Evolutionary conservation across 768 basidiomycete genomes (phyloP), one percentile per base, ranked within the genome.

Genomic region (Naganishia vaughanmartiniae): DNA sequence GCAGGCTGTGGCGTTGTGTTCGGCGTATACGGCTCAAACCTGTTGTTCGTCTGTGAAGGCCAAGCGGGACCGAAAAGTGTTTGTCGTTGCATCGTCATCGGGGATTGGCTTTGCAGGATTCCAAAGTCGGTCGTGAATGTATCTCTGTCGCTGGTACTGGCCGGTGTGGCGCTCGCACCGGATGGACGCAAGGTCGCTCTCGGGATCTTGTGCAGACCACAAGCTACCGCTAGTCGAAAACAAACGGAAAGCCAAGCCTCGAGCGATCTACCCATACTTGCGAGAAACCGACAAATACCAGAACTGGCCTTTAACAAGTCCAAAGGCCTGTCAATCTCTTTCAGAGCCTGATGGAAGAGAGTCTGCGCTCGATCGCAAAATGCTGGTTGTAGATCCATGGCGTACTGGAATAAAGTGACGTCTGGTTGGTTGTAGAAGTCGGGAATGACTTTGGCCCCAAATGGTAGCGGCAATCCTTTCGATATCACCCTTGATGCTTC

Each of bases 201-300:
- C 14, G 75, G 74, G 30, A 77, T 73, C 24, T 78, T 70, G 69
- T 80, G 79, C n/a, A 80, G 66, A 19, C 79, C 79, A 65, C 79
- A 80, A 1, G 73, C 73, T 7, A 77, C 73, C 39, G 74, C 60
- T 11, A 80, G 46, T 26, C 79, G 69, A 24, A 73, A 60, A 15
- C 76, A 75, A 2, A 76, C 76, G 14, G 78, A 69, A 55, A 74
- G 77, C 76, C 76, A 78, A 0, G 78, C 79, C 67, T 80, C 77
- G 57, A 78, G 75, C 69, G 77, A 76, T 39, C 77, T 73, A 14
- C 79, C 79, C 19, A 73, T 57, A 11, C 66, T 55, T 58, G 75
- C 74, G 2, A 80, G 72, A 48, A 74, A 72, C 53, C 76, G 70
- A 15, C 76, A 72, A 42, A 80, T 77, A 5, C 76, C 79, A 7